Conservation (phyloP, 345 rosid genomes). For the Populus deltoides region DNA sequence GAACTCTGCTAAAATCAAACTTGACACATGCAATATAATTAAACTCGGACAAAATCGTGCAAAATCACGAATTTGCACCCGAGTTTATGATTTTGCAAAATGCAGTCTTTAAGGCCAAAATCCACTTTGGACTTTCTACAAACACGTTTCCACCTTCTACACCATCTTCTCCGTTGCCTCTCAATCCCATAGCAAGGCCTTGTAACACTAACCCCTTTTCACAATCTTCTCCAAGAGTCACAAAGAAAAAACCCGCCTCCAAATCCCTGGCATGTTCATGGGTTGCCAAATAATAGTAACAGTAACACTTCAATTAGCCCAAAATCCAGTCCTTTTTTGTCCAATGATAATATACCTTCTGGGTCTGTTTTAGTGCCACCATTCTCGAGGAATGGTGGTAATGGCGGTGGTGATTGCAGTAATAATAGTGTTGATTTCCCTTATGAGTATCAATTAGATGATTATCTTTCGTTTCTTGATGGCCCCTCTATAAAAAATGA, state of each 20-base stretch:
- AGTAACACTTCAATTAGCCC: slow-evolving; percentile 37
- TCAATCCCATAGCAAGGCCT: slow-evolving; percentile 56
- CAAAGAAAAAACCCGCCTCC: slow-evolving; percentile 36
- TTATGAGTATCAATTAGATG: slow-evolving; percentile 57
- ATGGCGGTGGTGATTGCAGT: slow-evolving; percentile 20
- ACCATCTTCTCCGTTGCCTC: slow-evolving; percentile 23
- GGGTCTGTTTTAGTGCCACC: slow-evolving; percentile 45
- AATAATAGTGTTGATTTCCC: slow-evolving; percentile 43
- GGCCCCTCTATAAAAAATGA: slow-evolving; percentile 53
- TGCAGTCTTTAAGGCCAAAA: slow-evolving; percentile 60
- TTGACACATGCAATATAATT: rapidly evolving
- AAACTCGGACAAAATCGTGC: too few species aligned
- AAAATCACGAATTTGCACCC: too few species aligned
- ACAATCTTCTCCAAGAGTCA: slow-evolving; percentile 45
- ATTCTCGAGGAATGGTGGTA: slow-evolving; percentile 20
- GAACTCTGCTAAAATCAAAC: rapidly evolving
- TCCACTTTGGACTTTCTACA: slow-evolving; percentile 58
- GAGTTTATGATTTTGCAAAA: slow-evolving; percentile 33
- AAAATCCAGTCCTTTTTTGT: slow-evolving; percentile 56
- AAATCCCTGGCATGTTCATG: slow-evolving; percentile 32
- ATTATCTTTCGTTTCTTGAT: slow-evolving; percentile 71
- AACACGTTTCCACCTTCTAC: slow-evolving; percentile 39
- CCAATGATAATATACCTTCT: slow-evolving; percentile 47
- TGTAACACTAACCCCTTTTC: slow-evolving; percentile 41
- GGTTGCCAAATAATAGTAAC: background rate